Evolutionary conservation across 2,329 filamentous ascomycete species (phyloP), one percentile per base, ranked within the genome.

Genomic region (Teratosphaeria epicoccoides): DNA sequence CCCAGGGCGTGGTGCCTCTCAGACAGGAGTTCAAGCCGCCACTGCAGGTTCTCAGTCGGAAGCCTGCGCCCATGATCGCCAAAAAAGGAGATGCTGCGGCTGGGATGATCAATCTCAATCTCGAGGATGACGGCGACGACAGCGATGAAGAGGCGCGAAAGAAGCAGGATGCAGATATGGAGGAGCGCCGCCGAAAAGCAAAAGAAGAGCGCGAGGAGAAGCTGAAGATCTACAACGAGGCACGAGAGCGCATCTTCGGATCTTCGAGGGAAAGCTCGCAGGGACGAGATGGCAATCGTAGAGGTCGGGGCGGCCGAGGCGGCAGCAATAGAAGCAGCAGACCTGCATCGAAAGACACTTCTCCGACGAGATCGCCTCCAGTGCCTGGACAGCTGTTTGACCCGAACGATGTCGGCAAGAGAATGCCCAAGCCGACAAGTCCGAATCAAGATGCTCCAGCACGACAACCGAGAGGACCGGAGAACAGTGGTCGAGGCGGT

Each of bases 141-240:
- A 85, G 82, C 24, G 80, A 85, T 49, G 80, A 83, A 24, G 79
- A 82, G 51, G 70, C 73, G 47, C 70, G 73, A 50, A 82, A 80
- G 65, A 79, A 80, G 56, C 73, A 77, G 20, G 81, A 82, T 59
- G 79, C 81, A 43, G 85, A 81, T 0, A 79, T 84, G 3, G 87
- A 91, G 61, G 85, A 95, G 71, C 79, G 89, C 28, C 82, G 86
- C 55, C 80, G 82, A 23, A 85, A 85, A 63, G 87, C 90, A 49
- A 82, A 88, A 66, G 78, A 80, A 47, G 88, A 95, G 61, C 80
- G 83, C 9, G 89, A 94, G 64, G 89, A 95, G 71, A 95, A 93
- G 73, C 87, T 95, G 72, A 83, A 83, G 52, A 85, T 86, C 55
- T 96, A 96, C 66, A 87, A 94, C 55, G 89, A 95, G 71, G 87